phyloP scores from a whole-genome alignment of 2,329 filamentous ascomycete genomes.

The Ilyonectria robusta region DNA sequence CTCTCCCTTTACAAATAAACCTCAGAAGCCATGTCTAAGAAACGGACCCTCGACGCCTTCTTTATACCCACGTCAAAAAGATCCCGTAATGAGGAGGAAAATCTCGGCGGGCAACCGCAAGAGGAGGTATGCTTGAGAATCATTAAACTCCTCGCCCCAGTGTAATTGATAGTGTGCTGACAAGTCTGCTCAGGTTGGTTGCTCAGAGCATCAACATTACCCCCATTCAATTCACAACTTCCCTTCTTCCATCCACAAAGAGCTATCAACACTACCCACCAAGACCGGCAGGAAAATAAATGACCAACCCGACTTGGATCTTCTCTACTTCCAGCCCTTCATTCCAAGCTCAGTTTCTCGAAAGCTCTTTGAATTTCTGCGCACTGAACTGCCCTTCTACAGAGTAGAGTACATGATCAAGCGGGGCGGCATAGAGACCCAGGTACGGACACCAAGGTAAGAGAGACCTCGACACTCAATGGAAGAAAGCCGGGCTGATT shows the following conservation, averaged over 20 bases:
- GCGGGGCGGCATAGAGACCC: conserved; percentile 72
- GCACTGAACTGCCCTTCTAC: conserved; percentile 81
- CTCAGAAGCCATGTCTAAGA: conserved; percentile 42
- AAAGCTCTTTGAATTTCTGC: conserved; percentile 78
- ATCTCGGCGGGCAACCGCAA: background rate
- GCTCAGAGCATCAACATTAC: conserved; percentile 62
- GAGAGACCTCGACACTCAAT: background rate
- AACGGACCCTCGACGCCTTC: conserved; percentile 77
- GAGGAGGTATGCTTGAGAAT: conserved; percentile 6
- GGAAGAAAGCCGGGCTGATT: background rate
- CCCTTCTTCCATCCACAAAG: conserved; percentile 54
- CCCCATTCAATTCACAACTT: conserved; percentile 66
- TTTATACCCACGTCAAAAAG: conserved; percentile 61
- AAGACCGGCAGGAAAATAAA: conserved; percentile 70
- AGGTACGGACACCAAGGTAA: conserved; percentile 69
- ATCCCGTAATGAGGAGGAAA: conserved; percentile 28
- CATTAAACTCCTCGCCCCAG: background rate
- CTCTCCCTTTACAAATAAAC: background rate
- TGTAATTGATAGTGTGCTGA: conserved; percentile 11
- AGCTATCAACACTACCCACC: conserved; percentile 63
- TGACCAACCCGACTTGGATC: conserved; percentile 78
- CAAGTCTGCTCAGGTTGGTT: conserved; percentile 35
- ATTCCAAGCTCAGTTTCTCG: conserved; percentile 70
- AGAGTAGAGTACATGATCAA: conserved; percentile 81
- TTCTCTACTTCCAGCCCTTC: conserved; percentile 83